Evolutionary conservation across 345 rosid genomes (phyloP).

Genomic region (Populus simonii): DNA sequence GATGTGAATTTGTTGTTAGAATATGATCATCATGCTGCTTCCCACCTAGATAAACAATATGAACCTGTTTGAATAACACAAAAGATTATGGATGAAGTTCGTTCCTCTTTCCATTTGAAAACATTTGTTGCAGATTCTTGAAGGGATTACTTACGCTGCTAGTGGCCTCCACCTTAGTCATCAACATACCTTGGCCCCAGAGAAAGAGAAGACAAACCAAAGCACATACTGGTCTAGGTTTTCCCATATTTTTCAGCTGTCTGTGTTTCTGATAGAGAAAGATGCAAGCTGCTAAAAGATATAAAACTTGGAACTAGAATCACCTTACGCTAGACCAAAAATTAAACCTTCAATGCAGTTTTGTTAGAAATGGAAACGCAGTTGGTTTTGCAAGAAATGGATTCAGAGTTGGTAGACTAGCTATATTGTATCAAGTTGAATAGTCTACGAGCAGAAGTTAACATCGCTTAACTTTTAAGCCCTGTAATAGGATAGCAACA

Average conservation of each 20-base stretch:
- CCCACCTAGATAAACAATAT: conserved; percentile 61
- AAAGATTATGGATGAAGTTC: not conserved
- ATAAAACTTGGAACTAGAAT: not conserved
- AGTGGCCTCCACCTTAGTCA: conserved; percentile 16
- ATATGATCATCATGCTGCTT: conserved; percentile 43
- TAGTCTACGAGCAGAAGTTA: not conserved
- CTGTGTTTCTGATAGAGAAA: not conserved
- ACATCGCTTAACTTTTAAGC: conserved; percentile 11
- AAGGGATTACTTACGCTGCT: conserved; percentile 18
- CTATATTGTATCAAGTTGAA: not conserved
- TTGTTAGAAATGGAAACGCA: not conserved
- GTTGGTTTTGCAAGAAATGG: not conserved
- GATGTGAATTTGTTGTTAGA: conserved; percentile 48
- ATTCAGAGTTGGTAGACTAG: not conserved
- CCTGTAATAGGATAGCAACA: not conserved
- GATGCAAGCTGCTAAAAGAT: not conserved
- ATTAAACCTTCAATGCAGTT: not conserved
- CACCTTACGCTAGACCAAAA: not conserved
- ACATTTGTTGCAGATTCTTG: not conserved
- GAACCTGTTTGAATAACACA: conserved; percentile 38
- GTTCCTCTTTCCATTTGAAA: too few relatives aligned
- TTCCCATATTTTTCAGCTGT: conserved; percentile 11
- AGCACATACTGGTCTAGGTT: conserved; percentile 1
- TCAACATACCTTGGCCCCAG: conserved; percentile 4
- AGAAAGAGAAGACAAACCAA: conserved; percentile 10